phyloP scores from a whole-genome alignment of 192 early-diverging fungal genomes.

The Podila epicladia region DNA sequence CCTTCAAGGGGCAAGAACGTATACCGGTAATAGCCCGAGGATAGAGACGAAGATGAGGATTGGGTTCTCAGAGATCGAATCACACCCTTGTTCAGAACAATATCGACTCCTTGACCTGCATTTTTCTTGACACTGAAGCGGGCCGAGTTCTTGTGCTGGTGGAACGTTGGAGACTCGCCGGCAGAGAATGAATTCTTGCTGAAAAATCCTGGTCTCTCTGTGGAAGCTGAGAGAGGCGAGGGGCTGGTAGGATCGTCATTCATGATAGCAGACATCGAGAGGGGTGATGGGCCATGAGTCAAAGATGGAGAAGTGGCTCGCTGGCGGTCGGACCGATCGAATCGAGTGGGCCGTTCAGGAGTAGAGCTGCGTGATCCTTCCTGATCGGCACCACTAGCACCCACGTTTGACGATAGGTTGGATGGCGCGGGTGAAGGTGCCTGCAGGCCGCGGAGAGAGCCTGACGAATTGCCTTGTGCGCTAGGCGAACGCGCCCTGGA shows the following conservation, averaged over 20 bases:
- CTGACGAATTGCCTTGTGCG: conserved; percentile 24
- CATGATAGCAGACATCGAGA: conserved; percentile 42
- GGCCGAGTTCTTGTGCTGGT: background rate
- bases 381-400: conserved; percentile 25
- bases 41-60: conserved; percentile 1
- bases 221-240: background rate
- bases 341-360: conserved; percentile 18
- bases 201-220: background rate
- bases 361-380: conserved; percentile 39
- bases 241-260: background rate
- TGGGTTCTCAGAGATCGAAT: conserved; percentile 32
- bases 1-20: conserved; percentile 51
- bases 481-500: conserved; percentile 21
- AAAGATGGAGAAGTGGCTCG: conserved; percentile 36
- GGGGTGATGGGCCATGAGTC: conserved; percentile 45
- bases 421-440: conserved; percentile 47
- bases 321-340: conserved; percentile 29
- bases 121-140: conserved; percentile 41
- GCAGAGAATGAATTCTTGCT: conserved; percentile 5
- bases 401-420: conserved; percentile 13
- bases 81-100: conserved; percentile 44
- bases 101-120: conserved; percentile 45
- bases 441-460: conserved; percentile 19
- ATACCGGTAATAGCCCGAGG: conserved; percentile 31
- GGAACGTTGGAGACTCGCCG: background rate